Evolutionary conservation across 495 filamentous ascomycete genomes (phyloP).

Genomic region (Penicillium ucsense): DNA sequence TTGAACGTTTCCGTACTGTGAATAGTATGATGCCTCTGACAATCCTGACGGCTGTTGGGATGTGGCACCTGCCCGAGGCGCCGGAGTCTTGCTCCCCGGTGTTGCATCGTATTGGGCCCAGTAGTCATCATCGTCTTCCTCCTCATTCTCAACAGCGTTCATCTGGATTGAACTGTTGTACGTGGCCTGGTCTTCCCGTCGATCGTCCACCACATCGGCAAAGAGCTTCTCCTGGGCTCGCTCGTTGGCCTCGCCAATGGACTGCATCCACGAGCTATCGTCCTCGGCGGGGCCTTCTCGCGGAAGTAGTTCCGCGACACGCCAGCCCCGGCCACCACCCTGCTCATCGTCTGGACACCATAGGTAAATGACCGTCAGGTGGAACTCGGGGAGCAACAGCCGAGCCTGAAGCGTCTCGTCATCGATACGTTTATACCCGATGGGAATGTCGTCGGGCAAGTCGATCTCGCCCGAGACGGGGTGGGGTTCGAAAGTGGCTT

Average conservation of each 20-base stretch:
- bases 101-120: constrained; percentile 92
- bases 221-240: constrained; percentile 25
- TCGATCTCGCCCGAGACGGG: constrained; percentile 91
- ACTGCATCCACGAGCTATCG: constrained; percentile 39
- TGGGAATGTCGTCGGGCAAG: constrained; percentile 51
- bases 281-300: constrained; percentile 33
- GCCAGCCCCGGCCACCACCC: constrained; percentile 66
- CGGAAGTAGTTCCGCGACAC: constrained; percentile 67
- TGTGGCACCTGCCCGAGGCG: constrained; percentile 29
- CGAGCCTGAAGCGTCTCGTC: constrained; percentile 75
- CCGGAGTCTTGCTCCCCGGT: constrained; percentile 58
- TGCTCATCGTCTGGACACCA: constrained; percentile 62
- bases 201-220: constrained; percentile 28
- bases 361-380: constrained; percentile 48
- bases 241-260: constrained; percentile 44
- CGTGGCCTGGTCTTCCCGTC: constrained; percentile 2
- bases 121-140: constrained; percentile 83
- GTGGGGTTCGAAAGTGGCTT: constrained; percentile 70
- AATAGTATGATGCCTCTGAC: constrained; percentile 53
- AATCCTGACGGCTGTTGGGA: constrained; percentile 22
- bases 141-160: constrained; percentile 30
- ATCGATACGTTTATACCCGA: constrained; percentile 65
- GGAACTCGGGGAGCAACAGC: constrained; percentile 45
- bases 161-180: constrained; percentile 17
- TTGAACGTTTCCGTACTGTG: constrained; percentile 80